A percentile compares a stretch with the other conserved stretches of the same genome.
These are phyloP conservation scores for Phaeophleospora eucalypticola DNA, from an alignment of 2,329 filamentous ascomycete species.

Conservation along the genomic window DNA sequence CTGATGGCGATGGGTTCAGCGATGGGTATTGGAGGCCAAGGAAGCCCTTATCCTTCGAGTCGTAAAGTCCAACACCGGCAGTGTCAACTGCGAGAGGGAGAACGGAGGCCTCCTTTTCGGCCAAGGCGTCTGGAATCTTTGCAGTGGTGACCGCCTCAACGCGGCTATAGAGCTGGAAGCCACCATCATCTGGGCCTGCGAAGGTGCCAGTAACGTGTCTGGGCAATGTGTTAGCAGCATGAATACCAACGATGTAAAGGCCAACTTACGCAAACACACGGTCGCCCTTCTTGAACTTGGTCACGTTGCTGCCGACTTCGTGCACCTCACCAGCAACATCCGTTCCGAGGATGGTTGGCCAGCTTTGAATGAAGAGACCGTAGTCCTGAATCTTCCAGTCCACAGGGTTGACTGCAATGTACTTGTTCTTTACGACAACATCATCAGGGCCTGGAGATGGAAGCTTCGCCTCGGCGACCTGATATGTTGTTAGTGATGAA, in stretches of 20 bases:
- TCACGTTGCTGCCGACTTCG: slow-evolving; percentile 34
- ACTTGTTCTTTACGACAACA: slow-evolving; percentile 35
- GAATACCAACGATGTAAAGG: no score
- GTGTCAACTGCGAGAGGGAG: slow-evolving; percentile 45
- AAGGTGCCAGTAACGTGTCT: slow-evolving; percentile 20
- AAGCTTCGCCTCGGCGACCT: slow-evolving; percentile 29
- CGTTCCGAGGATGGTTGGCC: slow-evolving; percentile 34
- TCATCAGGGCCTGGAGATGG: slow-evolving; percentile 32
- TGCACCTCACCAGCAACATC: slow-evolving; percentile 38
- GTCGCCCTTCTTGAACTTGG: slow-evolving; percentile 34
- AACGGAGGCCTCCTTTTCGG: slow-evolving; percentile 39
- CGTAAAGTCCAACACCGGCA: slow-evolving; percentile 42
- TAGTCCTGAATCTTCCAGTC: slow-evolving; percentile 37
- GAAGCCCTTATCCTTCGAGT: slow-evolving; percentile 29
- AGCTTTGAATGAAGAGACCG: slow-evolving; percentile 32
- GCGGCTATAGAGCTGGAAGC: slow-evolving; percentile 35
- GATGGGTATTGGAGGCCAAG: slow-evolving; percentile 40
- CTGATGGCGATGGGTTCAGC: slow-evolving; percentile 28
- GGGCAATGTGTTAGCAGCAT: no score
- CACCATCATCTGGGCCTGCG: slow-evolving; percentile 24
- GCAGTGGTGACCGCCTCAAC: slow-evolving; percentile 31
- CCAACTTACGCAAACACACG: slow-evolving; percentile 33
- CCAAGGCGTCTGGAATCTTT: slow-evolving; percentile 37
- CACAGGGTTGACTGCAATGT: slow-evolving; percentile 38
- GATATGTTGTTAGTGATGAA: neutral